Base-by-base conservation (phyloP, 805 yeast genomes). In the Suhomyces vadensis region DNA sequence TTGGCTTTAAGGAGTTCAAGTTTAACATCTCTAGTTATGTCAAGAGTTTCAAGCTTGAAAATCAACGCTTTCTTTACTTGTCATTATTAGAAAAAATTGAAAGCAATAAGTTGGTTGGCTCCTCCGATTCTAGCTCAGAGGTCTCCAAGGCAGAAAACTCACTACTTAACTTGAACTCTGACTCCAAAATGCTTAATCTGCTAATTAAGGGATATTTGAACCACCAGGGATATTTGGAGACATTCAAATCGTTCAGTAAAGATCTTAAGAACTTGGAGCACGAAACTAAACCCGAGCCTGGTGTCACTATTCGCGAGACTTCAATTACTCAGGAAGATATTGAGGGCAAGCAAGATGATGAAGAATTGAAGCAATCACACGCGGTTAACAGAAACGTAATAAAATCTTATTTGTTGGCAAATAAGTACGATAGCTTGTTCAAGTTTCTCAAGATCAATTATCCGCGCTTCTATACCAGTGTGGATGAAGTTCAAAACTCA, bases 11-110 rank as follows among this genome's bases (percentile, higher is more conserved):
- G 42, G 82, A 77, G 41, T 85, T 85, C 58, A 64, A 69, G 41
- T 85, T 77, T 55, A 85, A 85, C 57, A 81, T 85, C 46, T 69
- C 72, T 33, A 71, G 73, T 31, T 81, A 82, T 57, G 73, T 80
- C 29, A 61, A 67, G 20, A 62, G 62, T 9, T 71, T 75, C 63
- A 82, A 81, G 50, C 31, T 26, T 3, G 57, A 58, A 23, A 52
- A 52, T 29, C 55, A 58, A 26, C 53, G 50, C 24, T 51, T 50
- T 11, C 40, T 62, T 16, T 51, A 61, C 31, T 21, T 50, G 16
- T 41, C 55, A 1, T 43, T 61, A 23, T 44, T 61, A 17, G 57
- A 56, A n/a, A 55, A 55, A 39, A 48, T 52, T 4, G 53, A 52
- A 33, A 44, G 42, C 17, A 46, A 46, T 39, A 41, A 31, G 25